A percentile compares a stretch with the other conserved stretches of the same genome.
Evolutionary conservation across 129 eudicot species (phyloP).

Genomic region (Flaveria linearis): DNA sequence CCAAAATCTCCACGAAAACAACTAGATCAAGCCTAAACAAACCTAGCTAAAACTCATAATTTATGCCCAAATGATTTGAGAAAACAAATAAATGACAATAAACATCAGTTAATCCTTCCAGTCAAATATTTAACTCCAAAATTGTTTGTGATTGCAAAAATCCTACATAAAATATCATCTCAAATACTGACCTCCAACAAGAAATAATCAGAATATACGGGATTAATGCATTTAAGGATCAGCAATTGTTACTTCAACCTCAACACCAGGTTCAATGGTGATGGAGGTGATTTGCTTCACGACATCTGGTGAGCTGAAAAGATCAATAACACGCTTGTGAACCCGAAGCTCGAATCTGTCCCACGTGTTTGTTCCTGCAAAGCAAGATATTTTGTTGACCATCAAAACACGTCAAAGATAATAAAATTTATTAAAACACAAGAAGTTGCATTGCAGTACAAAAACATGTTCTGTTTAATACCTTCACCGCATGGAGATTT

Average conservation of each 20-base stretch:
- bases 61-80: not conserved
- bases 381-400: not conserved
- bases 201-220: slow-evolving; percentile 1
- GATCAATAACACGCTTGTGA: slow-evolving; percentile 33
- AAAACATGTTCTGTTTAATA: slow-evolving; percentile 8
- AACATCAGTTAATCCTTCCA: slow-evolving; percentile 13
- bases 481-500: slow-evolving; percentile 61
- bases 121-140: slow-evolving; percentile 24
- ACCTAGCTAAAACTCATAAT: not conserved
- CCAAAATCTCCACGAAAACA: not conserved
- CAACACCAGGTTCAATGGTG: slow-evolving; percentile 38
- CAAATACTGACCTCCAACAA: not conserved
- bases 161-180: slow-evolving; percentile 23
- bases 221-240: slow-evolving; percentile 44
- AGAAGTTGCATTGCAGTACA: not conserved
- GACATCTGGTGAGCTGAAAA: slow-evolving; percentile 34
- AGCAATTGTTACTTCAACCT: slow-evolving; percentile 70
- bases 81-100: slow-evolving; percentile 1
- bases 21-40: not conserved
- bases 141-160: slow-evolving; percentile 19
- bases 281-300: slow-evolving; percentile 38
- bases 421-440: not conserved
- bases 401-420: not conserved
- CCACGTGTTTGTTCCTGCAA: slow-evolving; percentile 67
- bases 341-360: slow-evolving; percentile 35